Percentiles rank a stretch among this genome's conserved stretches.
These are phyloP conservation scores for Malus hybrid DNA, from an alignment of 331 rosid species.

Conservation along the genomic window DNA sequence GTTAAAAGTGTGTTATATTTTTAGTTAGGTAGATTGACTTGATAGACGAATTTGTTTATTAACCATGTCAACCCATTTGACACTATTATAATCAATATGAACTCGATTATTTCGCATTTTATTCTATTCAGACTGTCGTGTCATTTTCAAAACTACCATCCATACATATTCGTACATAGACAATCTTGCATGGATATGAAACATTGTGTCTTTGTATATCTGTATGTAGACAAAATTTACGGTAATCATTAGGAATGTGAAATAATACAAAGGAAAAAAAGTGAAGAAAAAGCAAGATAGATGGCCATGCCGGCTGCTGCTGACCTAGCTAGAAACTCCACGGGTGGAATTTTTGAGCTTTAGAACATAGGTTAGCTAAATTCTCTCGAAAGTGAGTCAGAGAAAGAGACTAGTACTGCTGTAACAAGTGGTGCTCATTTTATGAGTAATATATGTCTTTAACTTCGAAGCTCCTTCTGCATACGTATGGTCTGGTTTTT, in stretches of 20 bases:
- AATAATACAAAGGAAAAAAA: background rate
- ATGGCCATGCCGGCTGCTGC: conserved; percentile 18
- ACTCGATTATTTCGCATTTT: too few relatives aligned
- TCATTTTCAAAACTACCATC: too few relatives aligned
- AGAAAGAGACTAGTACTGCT: background rate
- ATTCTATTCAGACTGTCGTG: too few relatives aligned
- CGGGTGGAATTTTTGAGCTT: conserved; percentile 7
- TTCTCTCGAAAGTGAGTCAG: conserved; percentile 9
- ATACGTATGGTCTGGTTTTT: conserved; percentile 7
- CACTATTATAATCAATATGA: too few relatives aligned
- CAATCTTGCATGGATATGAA: background rate
- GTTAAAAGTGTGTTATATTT: too few relatives aligned
- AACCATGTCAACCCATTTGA: too few relatives aligned
- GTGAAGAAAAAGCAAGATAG: conserved; percentile 8
- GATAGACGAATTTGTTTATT: too few relatives aligned
- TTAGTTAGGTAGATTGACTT: too few relatives aligned
- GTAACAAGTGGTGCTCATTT: background rate
- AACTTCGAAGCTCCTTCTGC: background rate
- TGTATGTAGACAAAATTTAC: background rate
- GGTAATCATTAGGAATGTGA: background rate
- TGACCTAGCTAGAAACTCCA: background rate
- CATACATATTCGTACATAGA: background rate
- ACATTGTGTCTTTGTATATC: background rate
- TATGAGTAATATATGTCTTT: conserved; percentile 13
- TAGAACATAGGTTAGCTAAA: conserved; percentile 21